These are phyloP conservation scores for Kwoniella pini DNA, from an alignment of 768 basidiomycete species.

Conservation along the genomic window DNA sequence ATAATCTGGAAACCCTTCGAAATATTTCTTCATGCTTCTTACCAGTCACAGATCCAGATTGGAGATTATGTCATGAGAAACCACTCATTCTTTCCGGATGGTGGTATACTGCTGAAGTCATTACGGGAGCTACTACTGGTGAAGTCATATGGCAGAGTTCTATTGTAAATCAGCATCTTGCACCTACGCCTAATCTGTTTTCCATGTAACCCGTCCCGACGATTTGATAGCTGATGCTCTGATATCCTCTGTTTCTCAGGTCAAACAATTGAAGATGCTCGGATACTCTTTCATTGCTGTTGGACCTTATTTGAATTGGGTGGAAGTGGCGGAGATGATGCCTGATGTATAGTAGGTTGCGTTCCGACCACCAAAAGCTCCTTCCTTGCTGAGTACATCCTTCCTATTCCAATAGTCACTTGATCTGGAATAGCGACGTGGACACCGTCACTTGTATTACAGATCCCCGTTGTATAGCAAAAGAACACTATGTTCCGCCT, in stretches of 20 bases:
- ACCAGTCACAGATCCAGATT: slow-evolving; percentile 15
- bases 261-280: slow-evolving; percentile 29
- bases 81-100: slow-evolving; percentile 44
- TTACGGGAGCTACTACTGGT: slow-evolving; percentile 30
- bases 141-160: slow-evolving; percentile 38
- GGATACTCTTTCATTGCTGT: slow-evolving; percentile 28
- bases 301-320: slow-evolving; percentile 45
- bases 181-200: too few relatives aligned
- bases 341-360: slow-evolving; percentile 47
- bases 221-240: too few relatives aligned
- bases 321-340: slow-evolving; percentile 46
- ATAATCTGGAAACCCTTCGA: slow-evolving; percentile 27
- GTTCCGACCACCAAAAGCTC: not conserved
- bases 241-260: slow-evolving; percentile 6
- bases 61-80: slow-evolving; percentile 28
- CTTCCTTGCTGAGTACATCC: too few relatives aligned
- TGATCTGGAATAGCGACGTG: slow-evolving; percentile 41
- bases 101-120: slow-evolving; percentile 40
- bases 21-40: slow-evolving; percentile 35
- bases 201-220: too few relatives aligned
- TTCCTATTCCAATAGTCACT: not conserved
- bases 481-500: slow-evolving; percentile 42
- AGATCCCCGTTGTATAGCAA: slow-evolving; percentile 48
- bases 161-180: slow-evolving; percentile 16
- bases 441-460: slow-evolving; percentile 45